Percentiles rank a stretch among this genome's conserved stretches.
phyloP scores from a whole-genome alignment of 495 filamentous ascomycete species.

The Stereocaulon alpinum region DNA sequence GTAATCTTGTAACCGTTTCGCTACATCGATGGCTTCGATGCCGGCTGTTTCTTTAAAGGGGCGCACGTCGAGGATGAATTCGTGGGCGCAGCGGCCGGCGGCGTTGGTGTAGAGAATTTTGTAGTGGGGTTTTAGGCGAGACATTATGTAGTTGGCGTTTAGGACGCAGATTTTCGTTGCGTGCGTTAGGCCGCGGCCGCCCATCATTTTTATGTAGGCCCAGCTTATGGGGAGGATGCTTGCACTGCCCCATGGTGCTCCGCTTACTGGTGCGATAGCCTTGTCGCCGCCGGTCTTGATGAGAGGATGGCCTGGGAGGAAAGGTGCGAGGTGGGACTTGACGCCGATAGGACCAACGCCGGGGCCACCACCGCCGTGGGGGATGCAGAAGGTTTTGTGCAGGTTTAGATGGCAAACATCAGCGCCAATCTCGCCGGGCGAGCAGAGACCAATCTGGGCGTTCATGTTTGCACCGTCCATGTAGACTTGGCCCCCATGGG shows the following conservation, averaged over 20 bases:
- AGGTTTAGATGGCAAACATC: constrained; percentile 98
- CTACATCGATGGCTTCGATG: constrained; percentile 92
- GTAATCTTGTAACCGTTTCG: constrained; percentile 96
- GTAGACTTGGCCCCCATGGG: constrained; percentile 89
- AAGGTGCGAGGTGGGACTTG: constrained; percentile 64
- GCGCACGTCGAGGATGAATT: constrained; percentile 94
- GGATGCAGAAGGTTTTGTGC: constrained; percentile 99
- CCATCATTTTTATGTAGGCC: constrained; percentile 98
- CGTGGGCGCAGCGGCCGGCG: constrained; percentile 83
- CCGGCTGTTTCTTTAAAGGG: constrained; percentile 75
- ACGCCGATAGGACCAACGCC: constrained; percentile 95
- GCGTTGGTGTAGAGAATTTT: constrained; percentile 86
- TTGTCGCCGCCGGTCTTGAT: constrained; percentile 53
- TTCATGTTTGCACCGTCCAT: constrained; percentile 99
- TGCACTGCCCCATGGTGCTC: constrained; percentile 83
- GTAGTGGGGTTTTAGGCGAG: constrained; percentile 81
- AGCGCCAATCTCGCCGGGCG: constrained; percentile 91
- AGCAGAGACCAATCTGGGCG: constrained; percentile 94
- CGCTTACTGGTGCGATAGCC: constrained; percentile 63
- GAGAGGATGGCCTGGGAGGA: constrained; percentile 66
- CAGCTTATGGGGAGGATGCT: constrained; percentile 94
- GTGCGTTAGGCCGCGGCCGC: constrained; percentile 76
- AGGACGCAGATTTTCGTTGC: constrained; percentile 90
- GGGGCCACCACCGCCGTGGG: constrained; percentile 91
- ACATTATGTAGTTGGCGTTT: constrained; percentile 96